Percentiles rank a stretch among this genome's conserved stretches.
phyloP scores from a whole-genome alignment of 805 yeast genomes.

The Wickerhamomyces bovis region DNA sequence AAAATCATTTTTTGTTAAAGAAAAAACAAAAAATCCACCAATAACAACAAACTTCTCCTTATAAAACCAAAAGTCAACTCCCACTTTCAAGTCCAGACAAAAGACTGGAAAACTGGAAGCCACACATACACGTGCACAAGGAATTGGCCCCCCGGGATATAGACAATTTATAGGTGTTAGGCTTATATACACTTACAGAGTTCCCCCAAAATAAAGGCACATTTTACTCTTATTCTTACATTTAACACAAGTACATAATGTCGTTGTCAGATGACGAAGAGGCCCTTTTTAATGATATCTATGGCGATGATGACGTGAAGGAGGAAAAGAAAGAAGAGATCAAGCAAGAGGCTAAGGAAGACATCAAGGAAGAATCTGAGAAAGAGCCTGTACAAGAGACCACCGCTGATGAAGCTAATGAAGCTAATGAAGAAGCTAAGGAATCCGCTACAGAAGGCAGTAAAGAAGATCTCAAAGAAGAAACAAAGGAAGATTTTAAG shows the following conservation, averaged over 20 bases:
- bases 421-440: not conserved
- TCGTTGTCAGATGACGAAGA: slow-evolving; percentile 84
- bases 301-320: slow-evolving; percentile 33
- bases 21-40: too few relatives aligned
- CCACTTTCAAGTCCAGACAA: not conserved
- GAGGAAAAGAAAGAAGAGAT: slow-evolving; percentile 16
- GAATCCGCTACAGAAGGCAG: not conserved
- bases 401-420: slow-evolving; percentile 7
- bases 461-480: not conserved
- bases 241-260: slow-evolving; percentile 29
- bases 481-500: not conserved
- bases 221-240: not conserved
- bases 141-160: not conserved
- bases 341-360: slow-evolving; percentile 24
- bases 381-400: slow-evolving; percentile 10
- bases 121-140: not conserved
- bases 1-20: too few relatives aligned
- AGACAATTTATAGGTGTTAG: not conserved
- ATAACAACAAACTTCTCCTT: too few relatives aligned
- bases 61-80: too few relatives aligned
- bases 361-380: slow-evolving; percentile 8
- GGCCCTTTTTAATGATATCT: slow-evolving; percentile 89
- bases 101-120: not conserved
- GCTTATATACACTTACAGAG: not conserved
- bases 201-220: not conserved